Percentiles rank a stretch among this genome's conserved stretches.
Evolutionary conservation across 2,329 filamentous ascomycete species (phyloP).

Genomic region (Pseudodiploospora longispora): DNA sequence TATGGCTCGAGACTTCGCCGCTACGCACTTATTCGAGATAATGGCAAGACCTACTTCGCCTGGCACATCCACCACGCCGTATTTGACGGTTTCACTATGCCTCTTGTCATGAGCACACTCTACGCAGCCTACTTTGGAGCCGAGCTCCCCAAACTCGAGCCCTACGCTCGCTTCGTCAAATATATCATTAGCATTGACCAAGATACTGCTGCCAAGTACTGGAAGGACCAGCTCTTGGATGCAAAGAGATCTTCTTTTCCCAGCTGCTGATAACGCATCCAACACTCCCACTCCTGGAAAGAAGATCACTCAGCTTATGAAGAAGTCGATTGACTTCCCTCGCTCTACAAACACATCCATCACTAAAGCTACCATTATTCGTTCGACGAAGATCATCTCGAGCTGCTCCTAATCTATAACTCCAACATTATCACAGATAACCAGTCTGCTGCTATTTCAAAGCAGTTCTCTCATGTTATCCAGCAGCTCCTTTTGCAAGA

Average conservation of each 20-base stretch:
- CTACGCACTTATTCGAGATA: slow-evolving; percentile 7
- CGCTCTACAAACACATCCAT: slow-evolving; percentile 2
- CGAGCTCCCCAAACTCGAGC: slow-evolving; percentile 10
- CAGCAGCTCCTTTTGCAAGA: slow-evolving; percentile 1
- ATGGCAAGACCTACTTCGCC: background rate
- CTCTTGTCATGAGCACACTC: slow-evolving; percentile 1
- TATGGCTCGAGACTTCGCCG: slow-evolving; percentile 10
- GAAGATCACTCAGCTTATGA: background rate
- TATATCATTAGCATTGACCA: slow-evolving; percentile 4
- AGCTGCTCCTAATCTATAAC: slow-evolving; percentile 2
- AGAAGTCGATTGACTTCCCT: slow-evolving; percentile 2
- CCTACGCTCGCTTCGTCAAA: slow-evolving; percentile 6
- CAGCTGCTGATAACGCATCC: background rate
- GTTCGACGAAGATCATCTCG: slow-evolving; percentile 4
- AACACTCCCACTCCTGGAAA: background rate
- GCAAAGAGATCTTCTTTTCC: slow-evolving; percentile 10
- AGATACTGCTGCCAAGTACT: slow-evolving; percentile 2
- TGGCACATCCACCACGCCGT: slow-evolving; percentile 7
- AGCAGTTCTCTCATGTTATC: slow-evolving; percentile 2
- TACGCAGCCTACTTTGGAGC: slow-evolving; percentile 2
- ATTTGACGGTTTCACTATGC: slow-evolving; percentile 6
- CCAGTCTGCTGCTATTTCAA: background rate
- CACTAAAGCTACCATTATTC: slow-evolving; percentile 11
- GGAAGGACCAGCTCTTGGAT: slow-evolving; percentile 2
- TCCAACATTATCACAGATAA: slow-evolving; percentile 1